These are phyloP conservation scores for Peniophora sp. DNA, from an alignment of 1,284 basidiomycete species.

Conservation along the genomic window DNA sequence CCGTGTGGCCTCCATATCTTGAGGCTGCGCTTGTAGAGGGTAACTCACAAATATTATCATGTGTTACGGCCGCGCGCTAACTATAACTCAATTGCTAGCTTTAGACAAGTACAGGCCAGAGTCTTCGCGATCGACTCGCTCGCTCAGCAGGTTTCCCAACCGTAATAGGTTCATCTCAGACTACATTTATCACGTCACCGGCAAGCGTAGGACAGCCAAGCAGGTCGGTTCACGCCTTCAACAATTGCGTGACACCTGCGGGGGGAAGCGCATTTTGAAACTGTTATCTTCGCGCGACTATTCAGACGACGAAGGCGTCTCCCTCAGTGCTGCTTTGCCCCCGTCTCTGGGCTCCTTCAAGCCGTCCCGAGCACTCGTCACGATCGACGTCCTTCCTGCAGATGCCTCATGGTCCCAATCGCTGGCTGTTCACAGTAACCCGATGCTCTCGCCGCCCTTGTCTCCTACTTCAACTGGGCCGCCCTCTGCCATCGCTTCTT, in stretches of 20 bases:
- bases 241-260: conserved; percentile 59
- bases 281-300: not conserved
- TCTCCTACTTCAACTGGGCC: conserved; percentile 4
- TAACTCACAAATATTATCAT: conserved; percentile 19
- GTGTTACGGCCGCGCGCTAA: conserved; percentile 3
- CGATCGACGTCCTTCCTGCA: conserved; percentile 49
- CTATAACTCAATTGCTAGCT: conserved; percentile 25
- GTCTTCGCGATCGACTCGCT: conserved; percentile 58
- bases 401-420: conserved; percentile 11
- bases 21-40: conserved; percentile 71
- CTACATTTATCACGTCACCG: conserved; percentile 55
- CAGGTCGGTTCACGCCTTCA: conserved; percentile 70
- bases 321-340: conserved; percentile 22
- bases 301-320: conserved; percentile 23
- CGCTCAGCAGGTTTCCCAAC: conserved; percentile 65
- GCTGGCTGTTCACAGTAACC: conserved; percentile 13
- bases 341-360: not conserved
- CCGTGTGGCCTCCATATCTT: conserved; percentile 69
- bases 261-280: conserved; percentile 54
- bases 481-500: not conserved
- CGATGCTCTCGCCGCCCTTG: conserved; percentile 17
- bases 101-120: conserved; percentile 62
- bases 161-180: conserved; percentile 69
- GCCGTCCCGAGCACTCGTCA: conserved; percentile 38
- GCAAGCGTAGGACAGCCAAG: conserved; percentile 57